These are phyloP conservation scores for Pythium aristosporum DNA, from an alignment of 352 stramenopile genomes.

Conservation along the genomic window DNA sequence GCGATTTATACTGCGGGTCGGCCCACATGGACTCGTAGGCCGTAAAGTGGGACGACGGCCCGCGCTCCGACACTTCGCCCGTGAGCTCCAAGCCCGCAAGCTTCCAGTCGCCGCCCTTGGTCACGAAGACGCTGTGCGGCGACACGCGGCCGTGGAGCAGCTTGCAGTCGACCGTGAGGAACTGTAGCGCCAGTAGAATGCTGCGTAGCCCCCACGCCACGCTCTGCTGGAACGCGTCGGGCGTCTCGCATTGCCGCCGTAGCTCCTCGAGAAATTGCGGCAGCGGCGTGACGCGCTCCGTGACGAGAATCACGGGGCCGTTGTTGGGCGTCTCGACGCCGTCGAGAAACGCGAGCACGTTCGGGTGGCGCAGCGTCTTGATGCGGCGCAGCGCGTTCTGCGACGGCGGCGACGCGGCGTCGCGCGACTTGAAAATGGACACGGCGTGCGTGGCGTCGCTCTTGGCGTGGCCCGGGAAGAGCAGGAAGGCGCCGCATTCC, in stretches of 20 bases:
- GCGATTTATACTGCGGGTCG: slow-evolving; percentile 76
- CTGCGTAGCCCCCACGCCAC: slow-evolving; percentile 93
- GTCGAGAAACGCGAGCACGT: slow-evolving; percentile 91
- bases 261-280: slow-evolving; percentile 85
- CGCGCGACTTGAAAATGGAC: slow-evolving; percentile 93
- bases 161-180: slow-evolving; percentile 94
- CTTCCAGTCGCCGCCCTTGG: slow-evolving; percentile 95
- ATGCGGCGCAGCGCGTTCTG: slow-evolving; percentile 92
- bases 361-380: slow-evolving; percentile 94
- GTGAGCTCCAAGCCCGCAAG: slow-evolving; percentile 92
- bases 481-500: slow-evolving; percentile 71
- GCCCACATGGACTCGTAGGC: slow-evolving; percentile 77
- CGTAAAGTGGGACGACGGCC: slow-evolving; percentile 61
- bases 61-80: slow-evolving; percentile 50
- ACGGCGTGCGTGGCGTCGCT: slow-evolving; percentile 71
- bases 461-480: slow-evolving; percentile 88
- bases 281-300: slow-evolving; percentile 91
- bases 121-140: slow-evolving; percentile 93
- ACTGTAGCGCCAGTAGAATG: slow-evolving; percentile 91
- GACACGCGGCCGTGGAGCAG: slow-evolving; percentile 90
- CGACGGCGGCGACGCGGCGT: slow-evolving; percentile 66
- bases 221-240: slow-evolving; percentile 78
- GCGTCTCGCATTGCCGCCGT: slow-evolving; percentile 45
- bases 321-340: slow-evolving; percentile 71
- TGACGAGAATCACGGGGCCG: slow-evolving; percentile 93